Percentiles rank a stretch among this genome's conserved stretches.
phyloP scores from a whole-genome alignment of 371 early-diverging fungal genomes.

The Lichtheimia ramosa region DNA sequence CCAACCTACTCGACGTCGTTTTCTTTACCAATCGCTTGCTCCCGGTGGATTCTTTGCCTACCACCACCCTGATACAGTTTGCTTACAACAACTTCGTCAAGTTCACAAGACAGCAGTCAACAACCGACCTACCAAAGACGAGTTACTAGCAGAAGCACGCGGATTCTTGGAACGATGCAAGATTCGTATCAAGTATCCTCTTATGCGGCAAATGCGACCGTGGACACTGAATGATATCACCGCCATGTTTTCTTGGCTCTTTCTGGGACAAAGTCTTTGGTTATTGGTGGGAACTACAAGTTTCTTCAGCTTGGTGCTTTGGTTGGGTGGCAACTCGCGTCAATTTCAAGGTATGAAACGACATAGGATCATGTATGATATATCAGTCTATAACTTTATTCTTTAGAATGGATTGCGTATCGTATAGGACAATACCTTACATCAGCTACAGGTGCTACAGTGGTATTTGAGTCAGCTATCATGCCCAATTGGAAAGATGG shows the following conservation, averaged over 20 bases:
- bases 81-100: neutral
- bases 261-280: conserved; percentile 85
- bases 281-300: conserved; percentile 90
- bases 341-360: conserved; percentile 86
- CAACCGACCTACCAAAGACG: conserved; percentile 42
- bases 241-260: conserved; percentile 88
- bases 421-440: conserved; percentile 80
- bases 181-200: conserved; percentile 55
- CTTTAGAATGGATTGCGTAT: conserved; percentile 76
- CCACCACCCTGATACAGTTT: too few species aligned
- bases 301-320: conserved; percentile 80
- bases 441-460: conserved; percentile 78
- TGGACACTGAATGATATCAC: conserved; percentile 89
- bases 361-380: too few species aligned
- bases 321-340: conserved; percentile 76
- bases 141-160: conserved; percentile 46
- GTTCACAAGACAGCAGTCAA: conserved; percentile 4
- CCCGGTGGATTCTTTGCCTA: too few species aligned
- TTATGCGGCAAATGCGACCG: conserved; percentile 72
- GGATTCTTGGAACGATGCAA: conserved; percentile 54
- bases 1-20: too few species aligned
- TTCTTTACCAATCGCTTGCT: too few species aligned
- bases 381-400: too few species aligned
- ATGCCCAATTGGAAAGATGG: conserved; percentile 93
- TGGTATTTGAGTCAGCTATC: conserved; percentile 89